Evolutionary conservation across 495 filamentous ascomycete genomes (phyloP), one percentile per base, ranked within the genome.

Genomic region (Penicillium tannophilum): DNA sequence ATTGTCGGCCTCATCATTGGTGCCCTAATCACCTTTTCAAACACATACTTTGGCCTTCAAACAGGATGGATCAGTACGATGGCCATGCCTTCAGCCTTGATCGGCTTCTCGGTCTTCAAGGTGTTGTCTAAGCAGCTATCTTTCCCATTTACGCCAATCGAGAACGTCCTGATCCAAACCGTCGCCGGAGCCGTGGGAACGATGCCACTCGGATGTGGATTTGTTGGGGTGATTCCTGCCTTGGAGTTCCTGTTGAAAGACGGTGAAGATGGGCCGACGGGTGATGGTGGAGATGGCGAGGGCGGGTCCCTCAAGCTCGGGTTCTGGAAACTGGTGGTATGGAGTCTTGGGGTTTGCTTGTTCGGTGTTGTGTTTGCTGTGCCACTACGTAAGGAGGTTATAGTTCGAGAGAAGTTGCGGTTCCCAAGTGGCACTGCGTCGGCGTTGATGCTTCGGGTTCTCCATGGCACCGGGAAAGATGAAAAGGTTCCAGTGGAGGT

Each of bases 341-440:
- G 95, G 94, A 87, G 88, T 42, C 65, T 98, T 57, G 94, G 94
- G 1, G 83, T 98, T 36, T 96, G 91, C 63, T 90, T 97, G 60
- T 99, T 98, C 66, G 94, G 94, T 0, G 94, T 97, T 0, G 89
- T 98, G 4, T 97, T 98, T 76, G 94, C 92, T 0, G 94, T 98
- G 0, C 94, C 94, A 1, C 66, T 89, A 54, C 75, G 93, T 53
- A 88, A 85, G 59, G 90, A 98, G 76, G 93, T 98, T 19, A 91
- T 99, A 49, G 89, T 98, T 24, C 73, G 88, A 60, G 94, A 99
- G 76, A 89, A 92, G 69, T 72, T 99, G 52, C 92, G 88, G 61
- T 99, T 99, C 67, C 94, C 94, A 0, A 93, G 88, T 62, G 94
- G 94, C 4, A 97, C 95, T 20, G 95, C 94, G 54, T 98, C 94